phyloP scores from a whole-genome alignment of 2,329 filamentous ascomycete genomes.

The Neofusicoccum sp. region DNA sequence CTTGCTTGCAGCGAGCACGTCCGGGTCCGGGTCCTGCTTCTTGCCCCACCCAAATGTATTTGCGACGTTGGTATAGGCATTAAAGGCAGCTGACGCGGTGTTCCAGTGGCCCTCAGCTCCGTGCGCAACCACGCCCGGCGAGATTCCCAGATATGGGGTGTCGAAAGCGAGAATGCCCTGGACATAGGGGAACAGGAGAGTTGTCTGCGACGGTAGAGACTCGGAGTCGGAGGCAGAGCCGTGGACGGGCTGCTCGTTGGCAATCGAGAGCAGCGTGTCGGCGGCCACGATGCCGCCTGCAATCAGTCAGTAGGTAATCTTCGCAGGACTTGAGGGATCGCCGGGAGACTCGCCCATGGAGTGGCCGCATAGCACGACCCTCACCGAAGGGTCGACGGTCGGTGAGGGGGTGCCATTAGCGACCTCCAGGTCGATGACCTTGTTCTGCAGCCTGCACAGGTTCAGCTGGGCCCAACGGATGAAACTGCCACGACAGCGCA shows the following conservation, averaged over 20 bases:
- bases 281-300: conserved; percentile 82
- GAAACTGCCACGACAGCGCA: not conserved
- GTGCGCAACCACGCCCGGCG: conserved; percentile 79
- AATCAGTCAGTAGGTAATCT: conserved; percentile 52
- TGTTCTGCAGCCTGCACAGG: conserved; percentile 72
- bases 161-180: conserved; percentile 90
- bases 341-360: conserved; percentile 63
- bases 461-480: not conserved
- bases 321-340: conserved; percentile 47
- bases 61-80: conserved; percentile 63
- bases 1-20: conserved; percentile 33
- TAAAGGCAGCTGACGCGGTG: conserved; percentile 67
- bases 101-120: conserved; percentile 84
- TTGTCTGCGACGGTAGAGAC: conserved; percentile 43
- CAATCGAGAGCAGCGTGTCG: conserved; percentile 75
- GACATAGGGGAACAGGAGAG: conserved; percentile 90
- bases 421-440: conserved; percentile 93
- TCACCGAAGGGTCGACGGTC: conserved; percentile 81
- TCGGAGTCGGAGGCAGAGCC: conserved; percentile 37
- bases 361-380: conserved; percentile 79
- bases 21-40: conserved; percentile 18
- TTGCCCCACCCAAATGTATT: conserved; percentile 61
- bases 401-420: conserved; percentile 75
- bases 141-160: conserved; percentile 84
- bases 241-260: conserved; percentile 52